These are phyloP conservation scores for Fusarium newnesense DNA, from an alignment of 2,329 filamentous ascomycete species.

Conservation along the genomic window DNA sequence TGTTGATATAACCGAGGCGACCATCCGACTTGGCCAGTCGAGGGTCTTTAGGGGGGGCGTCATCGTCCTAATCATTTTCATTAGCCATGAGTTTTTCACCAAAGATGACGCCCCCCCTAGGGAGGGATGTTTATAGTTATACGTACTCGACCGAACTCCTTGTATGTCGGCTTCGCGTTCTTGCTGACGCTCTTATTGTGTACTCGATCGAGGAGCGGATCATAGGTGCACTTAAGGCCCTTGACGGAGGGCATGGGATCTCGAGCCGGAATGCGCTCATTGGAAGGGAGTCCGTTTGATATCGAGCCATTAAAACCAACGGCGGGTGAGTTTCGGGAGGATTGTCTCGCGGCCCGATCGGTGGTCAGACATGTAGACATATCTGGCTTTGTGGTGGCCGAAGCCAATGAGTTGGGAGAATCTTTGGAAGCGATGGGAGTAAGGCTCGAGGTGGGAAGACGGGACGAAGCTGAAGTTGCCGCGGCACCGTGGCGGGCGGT, in stretches of 20 bases:
- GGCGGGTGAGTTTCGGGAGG: constrained; percentile 43
- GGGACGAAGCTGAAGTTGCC: constrained; percentile 52
- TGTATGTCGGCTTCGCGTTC: constrained; percentile 68
- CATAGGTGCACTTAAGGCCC: constrained; percentile 69
- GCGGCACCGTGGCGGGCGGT: constrained; percentile 55
- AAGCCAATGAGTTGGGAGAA: constrained; percentile 61
- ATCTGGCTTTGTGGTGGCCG: constrained; percentile 63
- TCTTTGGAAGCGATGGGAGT: constrained; percentile 64
- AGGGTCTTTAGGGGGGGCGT: constrained; percentile 82
- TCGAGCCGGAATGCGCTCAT: constrained; percentile 64
- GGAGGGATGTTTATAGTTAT: constrained; percentile 55
- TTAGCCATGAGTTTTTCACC: constrained; percentile 67
- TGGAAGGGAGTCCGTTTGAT: constrained; percentile 48
- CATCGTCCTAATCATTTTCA: constrained; percentile 76
- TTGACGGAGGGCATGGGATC: constrained; percentile 64
- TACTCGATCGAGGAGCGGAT: constrained; percentile 65
- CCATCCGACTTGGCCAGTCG: constrained; percentile 76
- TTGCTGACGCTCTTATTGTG: constrained; percentile 63
- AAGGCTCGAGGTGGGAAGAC: constrained; percentile 55
- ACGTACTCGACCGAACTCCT: constrained; percentile 75
- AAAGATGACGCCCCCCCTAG: constrained; percentile 70
- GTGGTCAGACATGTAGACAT: constrained; percentile 63
- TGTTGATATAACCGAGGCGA: constrained; percentile 73
- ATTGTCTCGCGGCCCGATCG: constrained; percentile 47
- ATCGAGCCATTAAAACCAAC: constrained; percentile 48